These are phyloP conservation scores for Sanghuangporus weigelae DNA, from an alignment of 1,284 basidiomycete genomes.

Conservation along the genomic window DNA sequence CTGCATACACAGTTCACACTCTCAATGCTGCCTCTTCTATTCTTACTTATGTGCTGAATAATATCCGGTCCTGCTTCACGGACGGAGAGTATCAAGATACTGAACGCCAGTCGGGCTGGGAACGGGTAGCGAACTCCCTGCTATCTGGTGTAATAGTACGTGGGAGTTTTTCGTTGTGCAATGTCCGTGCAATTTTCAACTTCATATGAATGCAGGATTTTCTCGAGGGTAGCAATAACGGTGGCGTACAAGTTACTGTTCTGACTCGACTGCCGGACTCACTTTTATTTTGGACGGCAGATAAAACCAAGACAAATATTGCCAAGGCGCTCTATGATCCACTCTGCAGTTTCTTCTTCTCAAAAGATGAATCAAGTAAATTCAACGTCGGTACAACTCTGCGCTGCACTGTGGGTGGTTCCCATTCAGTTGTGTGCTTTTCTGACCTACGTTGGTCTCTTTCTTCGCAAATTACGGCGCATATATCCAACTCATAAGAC, in stretches of 20 bases:
- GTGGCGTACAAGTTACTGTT: neutral
- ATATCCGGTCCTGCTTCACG: constrained; percentile 12
- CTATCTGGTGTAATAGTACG: constrained; percentile 40
- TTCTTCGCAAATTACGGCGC: constrained; percentile 4
- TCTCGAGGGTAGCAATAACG: constrained; percentile 4
- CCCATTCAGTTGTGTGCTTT: neutral
- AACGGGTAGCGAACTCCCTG: constrained; percentile 31
- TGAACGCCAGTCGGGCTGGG: constrained; percentile 29
- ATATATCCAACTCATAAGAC: constrained; percentile 33
- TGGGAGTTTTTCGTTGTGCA: neutral
- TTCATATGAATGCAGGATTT: constrained; percentile 8
- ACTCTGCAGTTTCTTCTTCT: constrained; percentile 31
- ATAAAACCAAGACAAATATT: constrained; percentile 13
- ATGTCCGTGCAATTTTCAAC: neutral
- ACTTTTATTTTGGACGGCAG: constrained; percentile 10
- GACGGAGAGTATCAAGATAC: constrained; percentile 20
- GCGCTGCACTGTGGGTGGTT: constrained; percentile 9
- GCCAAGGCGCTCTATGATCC: constrained; percentile 26
- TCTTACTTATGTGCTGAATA: constrained; percentile 28
- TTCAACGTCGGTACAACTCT: constrained; percentile 22
- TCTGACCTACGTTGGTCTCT: neutral
- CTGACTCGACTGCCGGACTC: neutral
- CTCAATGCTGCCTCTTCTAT: constrained; percentile 31
- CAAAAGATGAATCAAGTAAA: constrained; percentile 21
- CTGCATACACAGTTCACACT: constrained; percentile 26